Evolutionary conservation across 179 eudicot species (phyloP).

Genomic region (Gypsophila paniculata): DNA sequence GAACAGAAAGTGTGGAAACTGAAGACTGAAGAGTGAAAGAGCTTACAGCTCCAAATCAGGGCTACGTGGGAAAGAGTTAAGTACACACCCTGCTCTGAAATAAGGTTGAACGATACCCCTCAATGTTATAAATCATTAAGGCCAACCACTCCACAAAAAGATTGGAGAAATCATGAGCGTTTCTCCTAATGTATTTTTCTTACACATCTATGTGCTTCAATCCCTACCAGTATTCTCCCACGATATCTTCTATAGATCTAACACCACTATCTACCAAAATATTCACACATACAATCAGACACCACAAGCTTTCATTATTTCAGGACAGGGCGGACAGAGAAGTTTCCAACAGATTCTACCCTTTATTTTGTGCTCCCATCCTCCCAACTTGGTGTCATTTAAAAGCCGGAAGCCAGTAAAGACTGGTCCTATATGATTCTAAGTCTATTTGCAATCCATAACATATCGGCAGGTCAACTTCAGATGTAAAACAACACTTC

Average conservation of each 20-base stretch:
- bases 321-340: slow-evolving; percentile 10
- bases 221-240: slow-evolving; percentile 5
- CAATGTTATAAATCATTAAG: not conserved
- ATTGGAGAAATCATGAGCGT: not conserved
- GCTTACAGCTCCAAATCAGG: slow-evolving; percentile 1
- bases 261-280: not conserved
- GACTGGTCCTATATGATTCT: slow-evolving; percentile 29
- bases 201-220: slow-evolving; percentile 7
- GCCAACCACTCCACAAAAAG: slow-evolving; percentile 6
- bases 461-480: slow-evolving; percentile 79
- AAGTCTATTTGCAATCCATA: slow-evolving; percentile 63
- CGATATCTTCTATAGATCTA: slow-evolving; percentile 5
- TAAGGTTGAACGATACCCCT: not conserved
- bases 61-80: not conserved
- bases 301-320: not conserved
- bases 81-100: not conserved
- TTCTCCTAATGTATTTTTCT: not conserved
- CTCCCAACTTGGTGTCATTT: slow-evolving; percentile 13
- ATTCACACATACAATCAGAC: not conserved
- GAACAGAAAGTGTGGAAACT: not conserved
- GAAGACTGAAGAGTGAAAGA: not conserved
- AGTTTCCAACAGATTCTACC: slow-evolving; percentile 10
- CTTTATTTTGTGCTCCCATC: slow-evolving; percentile 13
- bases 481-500: slow-evolving; percentile 84
- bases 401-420: slow-evolving; percentile 11